Evolutionary conservation across 345 rosid genomes (phyloP), one percentile per base, ranked within the genome.

Genomic region (Chamaenerion angustifolium): DNA sequence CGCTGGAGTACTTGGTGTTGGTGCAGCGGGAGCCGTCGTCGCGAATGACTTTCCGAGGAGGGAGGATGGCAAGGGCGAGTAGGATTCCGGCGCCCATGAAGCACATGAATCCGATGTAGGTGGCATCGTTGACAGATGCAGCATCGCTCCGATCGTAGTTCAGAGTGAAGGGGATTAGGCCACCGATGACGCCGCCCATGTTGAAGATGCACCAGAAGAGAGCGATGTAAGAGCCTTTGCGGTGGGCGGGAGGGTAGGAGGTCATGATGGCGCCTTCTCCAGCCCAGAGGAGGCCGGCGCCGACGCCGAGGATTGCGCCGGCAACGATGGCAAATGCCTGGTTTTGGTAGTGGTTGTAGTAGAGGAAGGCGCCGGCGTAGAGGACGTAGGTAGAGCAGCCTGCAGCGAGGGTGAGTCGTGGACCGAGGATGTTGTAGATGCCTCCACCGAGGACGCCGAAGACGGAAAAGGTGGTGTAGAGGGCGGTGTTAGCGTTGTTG

Each of bases 211-310:
- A 64, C 90, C 83, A 82, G 63, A 79, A 76, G 1, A 82, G 55
- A 1, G 94, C 81, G 42, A 86, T 90, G 55, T 81, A 90, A 10
- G 73, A 67, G 10, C 98, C 98, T 58, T 90, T 90, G 13, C 95
- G 71, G 41, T 73, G 48, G 0, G 87, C 76, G 0, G 95, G 95
- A 23, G 95, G 98, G 48, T 83, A 90, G 6, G 95, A 63, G n/a
- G 95, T 86, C 95, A 86, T 90, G 56, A 90, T 88, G 9, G 98
- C 95, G 1, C 95, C 98, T 52, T 90, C 74, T 0, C 85, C 92
- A 2, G 98, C 95, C 95, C 98, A 90, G 2, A 90, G 68, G 19
- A 90, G 88, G 0, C 98, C 94, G 0, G 98, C 98, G 3, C 95
- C 94, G 48, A 81, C 31, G 1, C 98, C 98, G 3, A 90, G 85